Base-by-base conservation (phyloP, 306 rosid genomes). In the Benincasa hispida region DNA sequence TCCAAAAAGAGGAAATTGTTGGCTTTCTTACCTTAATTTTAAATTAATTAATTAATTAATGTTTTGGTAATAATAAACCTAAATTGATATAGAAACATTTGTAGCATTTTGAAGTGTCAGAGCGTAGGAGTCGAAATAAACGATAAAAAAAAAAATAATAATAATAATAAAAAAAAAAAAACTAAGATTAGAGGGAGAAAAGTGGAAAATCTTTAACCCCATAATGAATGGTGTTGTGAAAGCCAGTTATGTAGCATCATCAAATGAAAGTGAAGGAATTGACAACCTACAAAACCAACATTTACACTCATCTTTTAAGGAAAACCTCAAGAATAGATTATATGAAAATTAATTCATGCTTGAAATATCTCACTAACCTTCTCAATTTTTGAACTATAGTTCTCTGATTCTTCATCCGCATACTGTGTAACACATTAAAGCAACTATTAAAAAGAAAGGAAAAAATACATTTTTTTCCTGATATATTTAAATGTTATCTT, bases 281-380 rank as follows among this genome's bases (percentile, higher is more conserved):
- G 51, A 93, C 92, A 7, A 85, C 93, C 97, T 93, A 93, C 92
- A 85, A 66, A 83, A 68, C 60, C 81, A 84, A 87, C 35, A 21
- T 19, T 63, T 78, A 55, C 45, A 32, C 53, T 55, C 58, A 34
- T 37, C 60, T 59, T 72, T 45, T 22, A 21, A 17, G 51, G 15
- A 48, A 73, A 66, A 42, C 66, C 66, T 45, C 10, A 0, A 41
- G 2, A 42, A 39, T 41, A 3, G 18, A 5, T 32, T n/a, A 24
- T 10, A 68, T 25, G 37, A 42, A 21, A 69, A 69, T 42, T 21
- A 22, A 22, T 3, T 41, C 15, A 41, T 13, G n/a, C 35, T 70
- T 27, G 2, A 12, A 8, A 72, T 14, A 32, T 73, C 42, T 73
- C 35, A 63, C 77, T 87, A 59, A 91, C 97, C 97, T 91, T 79